Base-by-base conservation (phyloP, 352 stramenopile species). In the Thalassiosira exigua region DNA sequence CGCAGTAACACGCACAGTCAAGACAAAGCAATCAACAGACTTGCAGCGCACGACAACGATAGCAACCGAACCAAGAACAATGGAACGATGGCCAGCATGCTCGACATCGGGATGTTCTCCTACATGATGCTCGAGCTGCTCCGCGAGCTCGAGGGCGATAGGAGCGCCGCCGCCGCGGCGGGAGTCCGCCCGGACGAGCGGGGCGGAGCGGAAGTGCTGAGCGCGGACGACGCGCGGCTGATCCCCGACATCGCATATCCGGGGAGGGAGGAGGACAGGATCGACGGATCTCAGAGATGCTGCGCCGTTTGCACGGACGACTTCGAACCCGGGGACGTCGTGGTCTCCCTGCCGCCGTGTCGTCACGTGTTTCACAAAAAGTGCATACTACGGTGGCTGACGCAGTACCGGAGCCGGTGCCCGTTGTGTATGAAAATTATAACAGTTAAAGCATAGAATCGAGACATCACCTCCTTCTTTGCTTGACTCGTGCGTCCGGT, bases 21-120 rank as follows among this genome's bases (percentile, higher is more conserved):
- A n/a, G n/a, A n/a, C n/a, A n/a, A n/a, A n/a, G n/a, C n/a, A n/a
- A n/a, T n/a, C n/a, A n/a, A n/a, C n/a, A n/a, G n/a, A n/a, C n/a
- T n/a, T n/a, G n/a, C n/a, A n/a, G n/a, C n/a, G n/a, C n/a, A n/a
- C 50, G 22, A 57, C 2, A 1, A 3, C 29, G 53, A 36, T 19
- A 65, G 36, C 41, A 65, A 65, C 27, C 21, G 29, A 51, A 42
- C 29, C 21, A 51, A 22, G 33, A 7, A 27, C 1, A 32, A 30
- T 51, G 29, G 39, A 24, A 29, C 30, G 30, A 66, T 66, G 56
- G 27, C 30, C 56, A 66, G 56, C 46, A 12, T 66, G 30, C 33
- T 66, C 27, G 56, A 66, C 12, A 51, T 66, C 19, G 21, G 24
- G 30, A 52, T 51, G 56, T 66, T 66, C 30, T 66, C 36, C 14